Conservation (phyloP, 352 stramenopile genomes). For the Pythium scleroteichum region DNA sequence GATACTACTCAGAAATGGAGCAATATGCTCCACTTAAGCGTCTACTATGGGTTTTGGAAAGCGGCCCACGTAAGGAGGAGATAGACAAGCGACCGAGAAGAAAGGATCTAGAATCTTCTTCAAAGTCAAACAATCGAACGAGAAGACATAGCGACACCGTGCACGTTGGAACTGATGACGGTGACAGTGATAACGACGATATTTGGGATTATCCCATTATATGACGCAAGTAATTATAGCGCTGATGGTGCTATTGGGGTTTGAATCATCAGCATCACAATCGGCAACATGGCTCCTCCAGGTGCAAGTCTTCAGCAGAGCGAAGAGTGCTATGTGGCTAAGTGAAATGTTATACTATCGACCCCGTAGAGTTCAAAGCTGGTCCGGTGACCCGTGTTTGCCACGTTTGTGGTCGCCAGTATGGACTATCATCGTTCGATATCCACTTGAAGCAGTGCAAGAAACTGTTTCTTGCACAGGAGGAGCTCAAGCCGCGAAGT, state of each 20-base stretch:
- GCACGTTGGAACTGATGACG: constrained; percentile 31
- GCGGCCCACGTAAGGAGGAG: constrained; percentile 29
- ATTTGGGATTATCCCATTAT: constrained; percentile 65
- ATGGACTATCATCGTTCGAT: constrained; percentile 79
- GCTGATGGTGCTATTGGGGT: not conserved
- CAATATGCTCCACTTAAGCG: constrained; percentile 55
- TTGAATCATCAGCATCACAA: not conserved
- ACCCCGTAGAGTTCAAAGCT: constrained; percentile 35
- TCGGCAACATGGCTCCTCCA: constrained; percentile 10
- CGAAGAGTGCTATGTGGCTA: no score
- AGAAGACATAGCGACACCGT: constrained; percentile 2
- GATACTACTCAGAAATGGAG: constrained; percentile 53
- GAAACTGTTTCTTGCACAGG: constrained; percentile 73
- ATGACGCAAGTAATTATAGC: constrained; percentile 11
- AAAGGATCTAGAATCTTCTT: constrained; percentile 5
- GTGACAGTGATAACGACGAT: constrained; percentile 47
- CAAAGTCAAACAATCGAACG: not conserved
- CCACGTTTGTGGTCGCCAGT: constrained; percentile 78
- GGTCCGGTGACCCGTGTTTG: constrained; percentile 73
- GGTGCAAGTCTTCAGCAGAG: not conserved
- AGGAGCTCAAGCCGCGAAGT: constrained; percentile 64
- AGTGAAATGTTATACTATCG: no score
- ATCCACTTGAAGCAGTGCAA: constrained; percentile 88
- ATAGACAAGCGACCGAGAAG: constrained; percentile 27
- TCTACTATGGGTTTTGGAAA: constrained; percentile 64